Evolutionary conservation across 441 rosid species (phyloP).

Genomic region (Biscutella laevigata): DNA sequence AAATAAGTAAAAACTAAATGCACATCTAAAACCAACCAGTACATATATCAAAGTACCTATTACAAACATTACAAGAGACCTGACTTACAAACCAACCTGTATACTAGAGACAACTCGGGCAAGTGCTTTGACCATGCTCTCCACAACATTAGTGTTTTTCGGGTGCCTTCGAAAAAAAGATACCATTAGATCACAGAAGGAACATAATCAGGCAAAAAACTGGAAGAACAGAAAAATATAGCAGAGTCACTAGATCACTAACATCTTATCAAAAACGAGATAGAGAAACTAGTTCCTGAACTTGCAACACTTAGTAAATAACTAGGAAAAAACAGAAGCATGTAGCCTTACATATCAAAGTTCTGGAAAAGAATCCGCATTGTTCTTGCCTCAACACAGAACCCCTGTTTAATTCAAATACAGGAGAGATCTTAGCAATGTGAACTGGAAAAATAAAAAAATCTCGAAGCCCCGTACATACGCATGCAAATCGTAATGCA

Average conservation of each 20-base stretch:
- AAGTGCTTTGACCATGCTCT: constrained; percentile 95
- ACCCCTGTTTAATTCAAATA: constrained; percentile 57
- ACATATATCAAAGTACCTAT: constrained; percentile 6
- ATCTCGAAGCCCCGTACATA: too few species aligned
- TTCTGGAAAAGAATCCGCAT: constrained; percentile 77
- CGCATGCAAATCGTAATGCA: constrained; percentile 2
- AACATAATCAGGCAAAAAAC: constrained; percentile 23
- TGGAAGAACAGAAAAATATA: constrained; percentile 1
- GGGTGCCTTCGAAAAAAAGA: constrained; percentile 59
- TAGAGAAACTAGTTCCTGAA: not conserved
- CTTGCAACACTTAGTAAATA: constrained; percentile 19
- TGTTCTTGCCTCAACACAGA: constrained; percentile 94
- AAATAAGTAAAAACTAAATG: constrained; percentile 11
- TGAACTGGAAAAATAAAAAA: too few species aligned
- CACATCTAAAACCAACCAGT: constrained; percentile 12
- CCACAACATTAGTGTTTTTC: constrained; percentile 94
- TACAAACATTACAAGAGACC: constrained; percentile 2
- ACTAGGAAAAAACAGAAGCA: constrained; percentile 15
- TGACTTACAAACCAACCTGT: constrained; percentile 50
- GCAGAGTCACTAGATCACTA: not conserved
- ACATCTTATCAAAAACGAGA: too few species aligned
- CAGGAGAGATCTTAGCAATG: constrained; percentile 20
- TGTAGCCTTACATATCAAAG: constrained; percentile 80
- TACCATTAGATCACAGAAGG: constrained; percentile 8
- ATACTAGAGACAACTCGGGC: constrained; percentile 96